Conservation (phyloP, 805 yeast species). For the Pichia nanzhaoensis region DNA sequence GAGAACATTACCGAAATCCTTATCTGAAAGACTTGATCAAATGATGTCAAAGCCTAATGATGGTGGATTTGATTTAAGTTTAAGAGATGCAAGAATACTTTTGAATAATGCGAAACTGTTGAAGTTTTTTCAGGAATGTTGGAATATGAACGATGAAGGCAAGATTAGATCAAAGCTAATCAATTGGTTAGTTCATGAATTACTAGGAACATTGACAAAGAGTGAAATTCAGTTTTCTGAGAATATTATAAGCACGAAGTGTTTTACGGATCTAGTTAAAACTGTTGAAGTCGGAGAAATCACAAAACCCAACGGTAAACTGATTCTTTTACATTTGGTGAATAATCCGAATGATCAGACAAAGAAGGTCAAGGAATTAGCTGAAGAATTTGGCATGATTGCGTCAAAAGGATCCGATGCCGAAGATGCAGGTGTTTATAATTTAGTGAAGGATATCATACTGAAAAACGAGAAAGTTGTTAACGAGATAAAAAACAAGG, state of each 20-base stretch:
- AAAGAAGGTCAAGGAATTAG: constrained; percentile 35
- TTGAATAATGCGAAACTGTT: constrained; percentile 44
- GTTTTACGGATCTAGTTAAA: constrained; percentile 48
- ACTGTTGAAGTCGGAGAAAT: constrained; percentile 36
- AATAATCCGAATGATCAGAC: constrained; percentile 37
- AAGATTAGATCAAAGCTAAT: constrained; percentile 5
- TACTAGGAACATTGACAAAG: constrained; percentile 62
- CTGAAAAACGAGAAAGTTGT: constrained; percentile 47
- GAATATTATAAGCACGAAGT: constrained; percentile 32
- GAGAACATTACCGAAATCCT: constrained; percentile 45
- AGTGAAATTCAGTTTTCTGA: constrained; percentile 33
- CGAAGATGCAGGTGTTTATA: constrained; percentile 26
- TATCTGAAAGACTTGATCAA: constrained; percentile 48
- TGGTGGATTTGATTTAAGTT: constrained; percentile 39
- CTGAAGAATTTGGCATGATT: constrained; percentile 47
- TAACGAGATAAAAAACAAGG: constrained; percentile 42
- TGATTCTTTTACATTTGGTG: constrained; percentile 56
- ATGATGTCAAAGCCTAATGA: constrained; percentile 36
- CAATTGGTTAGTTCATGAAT: constrained; percentile 72
- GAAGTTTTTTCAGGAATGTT: constrained; percentile 46
- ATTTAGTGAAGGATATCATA: constrained; percentile 23
- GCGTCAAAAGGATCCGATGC: constrained; percentile 22
- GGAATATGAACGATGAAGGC: constrained; percentile 21
- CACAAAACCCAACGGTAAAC: constrained; percentile 61
- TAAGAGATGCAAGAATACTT: constrained; percentile 72